Evolutionary conservation across 1,139 yeast species (phyloP), one percentile per base, ranked within the genome.

Genomic region (Candida sp.): DNA sequence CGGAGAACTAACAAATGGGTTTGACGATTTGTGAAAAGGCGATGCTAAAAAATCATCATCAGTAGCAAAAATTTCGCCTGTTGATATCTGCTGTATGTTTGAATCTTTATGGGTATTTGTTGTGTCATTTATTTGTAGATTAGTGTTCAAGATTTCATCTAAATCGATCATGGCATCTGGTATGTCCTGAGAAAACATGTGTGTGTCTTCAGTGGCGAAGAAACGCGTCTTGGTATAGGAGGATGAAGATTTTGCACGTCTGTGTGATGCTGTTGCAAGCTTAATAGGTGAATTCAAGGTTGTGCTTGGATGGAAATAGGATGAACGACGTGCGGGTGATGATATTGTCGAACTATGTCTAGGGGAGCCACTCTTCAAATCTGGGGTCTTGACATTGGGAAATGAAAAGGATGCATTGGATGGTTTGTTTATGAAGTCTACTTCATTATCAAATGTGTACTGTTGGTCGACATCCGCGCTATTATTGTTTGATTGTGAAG

Each of bases 111-210:
- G 44, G 34, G 37, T 43, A 23, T 35, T 22, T 15, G 35, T 41
- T 21, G 44, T 41, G 40, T 49, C 60, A 5, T 66, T 64, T 21
- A 65, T 61, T 44, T 68, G 70, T 40, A 64, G 49, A 51, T 64
- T 66, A 5, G 73, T 69, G 46, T 73, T 74, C 15, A 78, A 62
- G 11, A 82, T 82, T 44, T 79, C 80, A 53, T 82, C 87, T 44
- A 82, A 63, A 53, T 82, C 85, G 34, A 82, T 82, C 29, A 80
- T 71, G 3, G 86, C 84, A 51, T 81, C 83, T 0, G 87, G 87
- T 3, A 79, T 70, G 38, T 73, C 73, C 33, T 68, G 66, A 39
- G 55, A 55, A 46, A 60, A 61, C 22, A 63, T 33, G 3, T 49
- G 56, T 1, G 70, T 61, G 40, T 68, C 72, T 44, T 68, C 73